Evolutionary conservation across 2,329 filamentous ascomycete species (phyloP).

Genomic region (Alternaria panax): DNA sequence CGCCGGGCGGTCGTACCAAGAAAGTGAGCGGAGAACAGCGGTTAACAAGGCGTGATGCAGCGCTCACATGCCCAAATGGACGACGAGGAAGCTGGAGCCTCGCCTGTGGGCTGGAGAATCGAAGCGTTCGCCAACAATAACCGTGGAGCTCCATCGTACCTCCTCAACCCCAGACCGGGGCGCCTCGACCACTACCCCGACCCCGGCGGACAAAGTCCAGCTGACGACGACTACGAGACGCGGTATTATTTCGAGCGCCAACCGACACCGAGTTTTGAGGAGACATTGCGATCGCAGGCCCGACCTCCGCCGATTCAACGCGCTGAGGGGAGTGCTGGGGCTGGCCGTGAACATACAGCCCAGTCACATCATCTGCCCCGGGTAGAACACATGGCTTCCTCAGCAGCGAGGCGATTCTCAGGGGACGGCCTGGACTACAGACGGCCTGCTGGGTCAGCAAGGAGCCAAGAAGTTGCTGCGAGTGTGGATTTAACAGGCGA

Average conservation of each 20-base stretch:
- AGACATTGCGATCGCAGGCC: constrained; percentile 7
- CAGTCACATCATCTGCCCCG: constrained; percentile 35
- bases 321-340: constrained; percentile 9
- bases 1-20: constrained; percentile 1
- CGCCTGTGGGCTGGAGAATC: constrained; percentile 37
- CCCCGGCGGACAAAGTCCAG: constrained; percentile 1
- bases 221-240: not conserved
- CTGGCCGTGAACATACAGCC: not conserved
- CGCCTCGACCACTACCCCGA: not conserved
- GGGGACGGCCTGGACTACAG: constrained; percentile 65
- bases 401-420: constrained; percentile 48
- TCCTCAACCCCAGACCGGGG: not conserved
- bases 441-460: constrained; percentile 55
- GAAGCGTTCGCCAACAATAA: constrained; percentile 5
- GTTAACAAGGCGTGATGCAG: constrained; percentile 33
- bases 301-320: constrained; percentile 3
- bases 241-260: constrained; percentile 6
- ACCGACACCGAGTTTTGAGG: constrained; percentile 4
- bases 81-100: constrained; percentile 31
- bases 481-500: constrained; percentile 52
- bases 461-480: constrained; percentile 7
- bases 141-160: constrained; percentile 4
- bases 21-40: constrained; percentile 7
- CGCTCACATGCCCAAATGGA: constrained; percentile 48
- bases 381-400: constrained; percentile 37